Evolutionary conservation across 2,329 filamentous ascomycete genomes (phyloP).

Genomic region (Cercospora sp.): DNA sequence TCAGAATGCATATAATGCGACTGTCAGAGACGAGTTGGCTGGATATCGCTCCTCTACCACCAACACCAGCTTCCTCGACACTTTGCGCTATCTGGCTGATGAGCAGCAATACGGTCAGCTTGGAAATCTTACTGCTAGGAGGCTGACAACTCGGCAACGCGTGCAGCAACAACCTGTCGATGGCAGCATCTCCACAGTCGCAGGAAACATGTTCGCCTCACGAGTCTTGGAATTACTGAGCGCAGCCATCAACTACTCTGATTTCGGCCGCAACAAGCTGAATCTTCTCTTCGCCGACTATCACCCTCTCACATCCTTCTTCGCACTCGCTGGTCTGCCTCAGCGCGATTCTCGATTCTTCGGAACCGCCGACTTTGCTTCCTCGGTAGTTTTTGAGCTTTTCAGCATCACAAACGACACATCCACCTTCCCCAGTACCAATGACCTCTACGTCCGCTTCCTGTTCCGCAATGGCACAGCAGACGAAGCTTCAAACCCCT

Average conservation of each 20-base stretch:
- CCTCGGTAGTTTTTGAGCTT: constrained; percentile 55
- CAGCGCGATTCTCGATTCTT: constrained; percentile 47
- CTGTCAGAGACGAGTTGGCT: constrained; percentile 39
- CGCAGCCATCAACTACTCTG: constrained; percentile 33
- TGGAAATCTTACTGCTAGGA: constrained; percentile 46
- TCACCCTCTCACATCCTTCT: constrained; percentile 54
- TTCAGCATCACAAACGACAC: constrained; percentile 45
- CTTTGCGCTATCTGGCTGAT: constrained; percentile 49
- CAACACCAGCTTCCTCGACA: constrained; percentile 31
- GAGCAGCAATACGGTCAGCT: constrained; percentile 48
- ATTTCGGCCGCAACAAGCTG: constrained; percentile 36
- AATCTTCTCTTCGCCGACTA: constrained; percentile 51
- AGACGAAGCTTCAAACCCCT: constrained; percentile 27
- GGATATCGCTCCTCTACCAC: constrained; percentile 31
- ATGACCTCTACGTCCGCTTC: constrained; percentile 57
- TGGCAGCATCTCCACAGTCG: constrained; percentile 43
- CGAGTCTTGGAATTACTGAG: constrained; percentile 39
- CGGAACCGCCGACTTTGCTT: constrained; percentile 51
- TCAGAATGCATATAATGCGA: constrained; percentile 53
- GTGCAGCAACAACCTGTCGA: background rate
- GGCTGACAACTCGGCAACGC: constrained; percentile 21
- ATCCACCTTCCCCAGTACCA: constrained; percentile 35
- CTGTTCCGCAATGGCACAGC: constrained; percentile 58
- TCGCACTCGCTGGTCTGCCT: constrained; percentile 48
- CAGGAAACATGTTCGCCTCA: constrained; percentile 40